These are phyloP conservation scores for Septoria petroselini DNA, from an alignment of 2,329 filamentous ascomycete genomes.

Conservation along the genomic window DNA sequence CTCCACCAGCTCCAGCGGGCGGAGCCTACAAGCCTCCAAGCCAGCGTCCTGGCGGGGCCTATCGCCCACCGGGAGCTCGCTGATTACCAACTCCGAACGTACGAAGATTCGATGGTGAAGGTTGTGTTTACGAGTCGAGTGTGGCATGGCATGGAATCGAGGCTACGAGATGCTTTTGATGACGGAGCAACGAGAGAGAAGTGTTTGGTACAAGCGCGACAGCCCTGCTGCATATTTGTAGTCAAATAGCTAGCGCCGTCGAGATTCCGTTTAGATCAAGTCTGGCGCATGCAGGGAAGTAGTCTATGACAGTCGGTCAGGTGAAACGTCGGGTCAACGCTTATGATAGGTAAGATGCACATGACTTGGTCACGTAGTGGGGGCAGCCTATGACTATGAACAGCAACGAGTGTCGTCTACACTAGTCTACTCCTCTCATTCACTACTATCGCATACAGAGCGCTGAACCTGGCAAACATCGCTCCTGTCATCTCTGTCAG, in stretches of 20 bases:
- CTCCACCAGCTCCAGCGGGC: slow-evolving; percentile 18
- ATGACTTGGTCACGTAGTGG: no score
- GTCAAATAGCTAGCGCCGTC: slow-evolving; percentile 5
- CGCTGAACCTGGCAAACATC: no score
- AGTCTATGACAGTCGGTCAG: no score
- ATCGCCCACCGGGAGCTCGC: slow-evolving; percentile 28
- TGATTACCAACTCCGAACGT: not conserved
- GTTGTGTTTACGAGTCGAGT: not conserved
- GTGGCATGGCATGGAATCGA: not conserved
- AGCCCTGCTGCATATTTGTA: not conserved
- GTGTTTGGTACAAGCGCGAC: not conserved
- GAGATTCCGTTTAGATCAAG: not conserved
- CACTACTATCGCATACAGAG: no score
- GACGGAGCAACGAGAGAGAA: not conserved
- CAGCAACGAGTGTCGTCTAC: no score
- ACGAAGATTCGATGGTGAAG: not conserved
- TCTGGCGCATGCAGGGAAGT: not conserved
- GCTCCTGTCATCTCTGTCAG: no score
- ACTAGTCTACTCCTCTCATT: no score
- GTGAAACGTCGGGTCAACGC: no score
- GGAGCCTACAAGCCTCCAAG: slow-evolving; percentile 30
- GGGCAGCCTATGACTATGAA: no score
- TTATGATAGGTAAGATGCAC: no score
- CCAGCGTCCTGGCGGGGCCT: slow-evolving; percentile 29
- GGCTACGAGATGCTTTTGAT: slow-evolving; percentile 2